Base-by-base conservation (phyloP, 768 basidiomycete species). In the Serendipita sp. region DNA sequence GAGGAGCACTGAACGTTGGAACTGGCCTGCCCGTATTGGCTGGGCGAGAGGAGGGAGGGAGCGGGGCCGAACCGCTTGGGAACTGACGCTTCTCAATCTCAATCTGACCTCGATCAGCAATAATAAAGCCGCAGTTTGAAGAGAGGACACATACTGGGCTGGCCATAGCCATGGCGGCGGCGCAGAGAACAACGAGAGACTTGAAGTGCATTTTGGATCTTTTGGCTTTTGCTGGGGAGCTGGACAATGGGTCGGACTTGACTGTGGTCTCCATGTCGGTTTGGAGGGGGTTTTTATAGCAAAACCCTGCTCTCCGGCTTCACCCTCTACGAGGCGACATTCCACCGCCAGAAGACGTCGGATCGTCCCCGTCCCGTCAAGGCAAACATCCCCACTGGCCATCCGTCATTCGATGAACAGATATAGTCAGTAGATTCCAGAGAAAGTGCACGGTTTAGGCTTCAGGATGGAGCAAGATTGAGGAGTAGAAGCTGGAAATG, bases 111-210 rank as follows among this genome's bases (percentile, higher is more conserved):
- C n/a, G n/a, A n/a, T n/a, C n/a, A n/a, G n/a, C n/a, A n/a, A n/a
- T n/a, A n/a, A n/a, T n/a, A n/a, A n/a, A n/a, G n/a, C n/a, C n/a
- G n/a, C n/a, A n/a, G n/a, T n/a, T n/a, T n/a, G n/a, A n/a, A n/a
- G n/a, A n/a, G n/a, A n/a, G n/a, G n/a, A n/a, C n/a, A 28, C 53
- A n/a, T 58, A 58, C 53, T 31, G 53, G 53, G 9, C 53, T 33
- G 2, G 53, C 53, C 17, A n/a, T 28, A 31, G 53, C 53, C 17
- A 58, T 31, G 31, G 53, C 53, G 31, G 31, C 22, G 30, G 31
- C 53, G 53, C 53, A 58, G 2, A 58, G 53, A 58, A 31, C 31
- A 31, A 58, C 2, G 31, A 58, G 30, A 31, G 53, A 17, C 31
- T 58, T 58, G 22, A 22, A 58, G 53, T 58, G 31, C 53, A 58